These are phyloP conservation scores for Rhodotorula sphaerocarpa DNA, from an alignment of 768 basidiomycete genomes.

Conservation along the genomic window DNA sequence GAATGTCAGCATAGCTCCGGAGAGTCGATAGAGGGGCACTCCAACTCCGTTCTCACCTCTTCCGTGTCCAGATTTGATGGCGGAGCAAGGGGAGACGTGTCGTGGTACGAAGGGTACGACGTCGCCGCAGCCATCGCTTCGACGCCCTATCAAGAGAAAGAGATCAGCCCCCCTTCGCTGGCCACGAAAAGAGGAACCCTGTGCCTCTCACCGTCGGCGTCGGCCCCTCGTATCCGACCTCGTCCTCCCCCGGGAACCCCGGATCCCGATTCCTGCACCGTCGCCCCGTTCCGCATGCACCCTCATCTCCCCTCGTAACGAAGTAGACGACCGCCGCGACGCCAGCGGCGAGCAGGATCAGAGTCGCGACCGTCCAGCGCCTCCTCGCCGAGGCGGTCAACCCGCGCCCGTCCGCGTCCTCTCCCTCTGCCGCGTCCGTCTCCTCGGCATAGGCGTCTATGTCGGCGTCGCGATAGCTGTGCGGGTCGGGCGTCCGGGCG, in stretches of 20 bases:
- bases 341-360: too few species aligned
- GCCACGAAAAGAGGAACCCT: too few species aligned
- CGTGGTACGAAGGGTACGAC: slow-evolving; percentile 17
- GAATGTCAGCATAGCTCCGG: too few species aligned
- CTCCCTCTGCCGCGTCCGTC: too few species aligned
- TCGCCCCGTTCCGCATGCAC: too few species aligned
- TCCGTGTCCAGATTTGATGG: background rate
- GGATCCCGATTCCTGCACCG: background rate
- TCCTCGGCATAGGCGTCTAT: background rate
- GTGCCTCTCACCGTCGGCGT: slow-evolving; percentile 24
- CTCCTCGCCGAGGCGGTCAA: background rate
- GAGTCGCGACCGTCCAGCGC: too few species aligned
- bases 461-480: too few species aligned
- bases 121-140: slow-evolving; percentile 31
- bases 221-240: slow-evolving; percentile 14
- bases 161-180: too few species aligned
- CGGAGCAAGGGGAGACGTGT: slow-evolving; percentile 23
- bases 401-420: background rate
- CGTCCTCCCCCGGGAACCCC: background rate
- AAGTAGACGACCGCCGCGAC: background rate
- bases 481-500: too few species aligned
- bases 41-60: too few species aligned
- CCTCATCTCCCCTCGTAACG: too few species aligned
- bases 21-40: too few species aligned
- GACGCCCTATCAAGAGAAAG: slow-evolving; percentile 2